Base-by-base conservation (phyloP, 768 basidiomycete species). In the Ramaria sp. region DNA sequence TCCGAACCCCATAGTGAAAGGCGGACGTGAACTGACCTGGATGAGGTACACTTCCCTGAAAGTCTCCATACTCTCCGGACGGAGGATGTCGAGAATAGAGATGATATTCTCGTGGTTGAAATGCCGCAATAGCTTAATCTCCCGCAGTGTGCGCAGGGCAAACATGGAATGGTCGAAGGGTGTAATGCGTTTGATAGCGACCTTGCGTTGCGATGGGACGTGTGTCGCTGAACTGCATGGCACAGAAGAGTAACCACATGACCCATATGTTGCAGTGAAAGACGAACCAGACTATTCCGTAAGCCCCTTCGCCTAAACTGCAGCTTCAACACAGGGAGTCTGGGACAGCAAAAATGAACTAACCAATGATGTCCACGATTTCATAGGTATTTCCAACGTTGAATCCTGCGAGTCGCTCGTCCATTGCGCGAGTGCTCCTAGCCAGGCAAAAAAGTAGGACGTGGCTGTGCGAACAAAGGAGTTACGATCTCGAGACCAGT, bases 131-230 rank as follows among this genome's bases (percentile, higher is more conserved):
- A 96, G 75, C 72, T 96, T 95, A 68, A 96, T 78, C 72, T 96
- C 94, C 59, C 93, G 80, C 53, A 96, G 74, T 12, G 55, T 57
- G 46, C 83, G 75, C 4, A 93, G 78, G 67, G 86, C 89, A 70
- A 93, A 93, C 90, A 92, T 90, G 39, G 88, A 83, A 67, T 95
- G 92, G 69, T 93, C 91, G 63, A 97, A 96, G 0, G 94, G 94
- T 0, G 87, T 83, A 68, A 98, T 96, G 63, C 89, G 87, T 72
- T 97, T 97, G 77, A 96, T 93, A 54, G 94, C 94, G 59, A 98
- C 95, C 70, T 91, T 91, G 59, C 90, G 86, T 53, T 85, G 83
- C 53, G 88, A 89, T 1, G 91, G 85, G 60, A 82, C 69, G 67
- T 98, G 93, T 3, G 93, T 74, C 4, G 94, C 94, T 22, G 93